phyloP scores from a whole-genome alignment of 768 basidiomycete species.

The Phylloporus arenicola region DNA sequence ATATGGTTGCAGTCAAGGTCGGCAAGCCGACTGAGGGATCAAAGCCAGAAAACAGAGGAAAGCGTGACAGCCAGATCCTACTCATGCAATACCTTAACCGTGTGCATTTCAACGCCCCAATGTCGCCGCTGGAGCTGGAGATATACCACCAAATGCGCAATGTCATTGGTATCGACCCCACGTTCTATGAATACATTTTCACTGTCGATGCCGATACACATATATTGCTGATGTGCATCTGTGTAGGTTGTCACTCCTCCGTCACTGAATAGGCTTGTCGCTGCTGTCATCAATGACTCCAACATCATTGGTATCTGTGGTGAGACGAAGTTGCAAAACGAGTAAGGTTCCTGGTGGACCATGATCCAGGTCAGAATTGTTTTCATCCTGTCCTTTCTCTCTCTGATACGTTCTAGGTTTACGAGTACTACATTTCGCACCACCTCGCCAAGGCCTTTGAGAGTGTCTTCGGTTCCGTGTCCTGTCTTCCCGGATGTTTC shows the following conservation, averaged over 20 bases:
- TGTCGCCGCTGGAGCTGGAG: conserved; percentile 62
- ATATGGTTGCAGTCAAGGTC: conserved; percentile 61
- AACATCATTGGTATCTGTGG: conserved; percentile 65
- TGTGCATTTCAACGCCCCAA: conserved; percentile 63
- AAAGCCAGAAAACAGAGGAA: conserved; percentile 63
- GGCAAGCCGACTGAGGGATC: conserved; percentile 63
- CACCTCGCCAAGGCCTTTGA: conserved; percentile 68
- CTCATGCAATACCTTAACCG: conserved; percentile 64
- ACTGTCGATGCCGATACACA: conserved; percentile 65
- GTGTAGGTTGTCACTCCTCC: conserved; percentile 54
- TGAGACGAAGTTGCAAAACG: conserved; percentile 64
- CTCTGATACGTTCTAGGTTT: conserved; percentile 38
- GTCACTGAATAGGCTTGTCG: conserved; percentile 65
- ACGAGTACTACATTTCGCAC: conserved; percentile 66
- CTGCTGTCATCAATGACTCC: conserved; percentile 53
- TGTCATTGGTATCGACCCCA: conserved; percentile 66
- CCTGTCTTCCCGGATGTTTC: conserved; percentile 72
- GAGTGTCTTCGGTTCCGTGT: conserved; percentile 62
- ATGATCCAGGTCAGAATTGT: conserved; percentile 56
- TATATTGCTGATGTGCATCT: conserved; percentile 10
- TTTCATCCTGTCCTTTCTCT: neutral
- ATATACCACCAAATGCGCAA: conserved; percentile 74
- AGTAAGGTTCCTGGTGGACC: conserved; percentile 68
- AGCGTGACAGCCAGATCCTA: conserved; percentile 63
- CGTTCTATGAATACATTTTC: conserved; percentile 74